These are phyloP conservation scores for Raffaelea albimanens DNA, from an alignment of 2,329 filamentous ascomycete species.

Conservation along the genomic window DNA sequence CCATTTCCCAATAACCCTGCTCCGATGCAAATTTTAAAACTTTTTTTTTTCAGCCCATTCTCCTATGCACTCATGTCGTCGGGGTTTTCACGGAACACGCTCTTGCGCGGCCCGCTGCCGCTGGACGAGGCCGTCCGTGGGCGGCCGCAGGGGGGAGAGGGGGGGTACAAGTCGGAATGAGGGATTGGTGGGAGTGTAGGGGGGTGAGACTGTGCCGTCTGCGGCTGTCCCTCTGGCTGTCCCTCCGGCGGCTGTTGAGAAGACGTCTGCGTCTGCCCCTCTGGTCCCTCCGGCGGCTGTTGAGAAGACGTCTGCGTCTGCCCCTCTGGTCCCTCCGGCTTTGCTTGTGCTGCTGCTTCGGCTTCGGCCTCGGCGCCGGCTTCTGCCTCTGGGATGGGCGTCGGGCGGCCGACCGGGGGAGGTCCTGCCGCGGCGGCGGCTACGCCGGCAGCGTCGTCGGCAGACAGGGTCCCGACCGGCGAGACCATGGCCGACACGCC, in stretches of 20 bases:
- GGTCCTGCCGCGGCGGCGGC: neutral
- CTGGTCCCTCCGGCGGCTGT: neutral
- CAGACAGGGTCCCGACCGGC: neutral
- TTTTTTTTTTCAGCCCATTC: no score
- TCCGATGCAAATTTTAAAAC: no score
- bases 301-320: neutral
- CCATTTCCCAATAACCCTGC: no score
- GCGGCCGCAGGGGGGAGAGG: neutral
- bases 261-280: no score
- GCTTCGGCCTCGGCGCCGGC: neutral
- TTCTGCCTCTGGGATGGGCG: neutral
- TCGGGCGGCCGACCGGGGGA: neutral
- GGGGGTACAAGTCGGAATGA: neutral
- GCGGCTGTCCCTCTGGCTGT: no score
- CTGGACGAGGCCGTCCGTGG: neutral
- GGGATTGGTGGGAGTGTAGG: no score
- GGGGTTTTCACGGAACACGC: slow-evolving; percentile 10
- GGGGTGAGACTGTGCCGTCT: no score
- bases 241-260: neutral
- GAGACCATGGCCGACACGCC: neutral
- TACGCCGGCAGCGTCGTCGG: neutral
- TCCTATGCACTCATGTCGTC: slow-evolving; percentile 5
- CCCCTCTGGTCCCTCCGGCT: no score
- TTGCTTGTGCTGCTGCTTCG: slow-evolving; percentile 1
- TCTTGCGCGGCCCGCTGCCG: slow-evolving; percentile 6